phyloP scores from a whole-genome alignment of 805 yeast genomes.

The Candida stauntonica region DNA sequence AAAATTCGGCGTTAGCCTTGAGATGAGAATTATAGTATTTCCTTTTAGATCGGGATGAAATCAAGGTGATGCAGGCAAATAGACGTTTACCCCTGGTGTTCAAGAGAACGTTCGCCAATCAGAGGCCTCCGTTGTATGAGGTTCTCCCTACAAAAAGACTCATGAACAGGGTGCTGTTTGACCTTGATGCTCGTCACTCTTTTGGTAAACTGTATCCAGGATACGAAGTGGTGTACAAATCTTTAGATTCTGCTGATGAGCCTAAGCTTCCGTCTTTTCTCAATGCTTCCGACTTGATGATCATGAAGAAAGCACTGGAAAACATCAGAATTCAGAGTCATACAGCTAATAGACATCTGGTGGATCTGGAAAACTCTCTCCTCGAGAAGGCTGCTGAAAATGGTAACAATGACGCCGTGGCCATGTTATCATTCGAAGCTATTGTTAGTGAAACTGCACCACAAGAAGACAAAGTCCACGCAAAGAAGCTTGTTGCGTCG shows the following conservation, averaged over 20 bases:
- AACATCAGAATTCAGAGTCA: conserved; percentile 58
- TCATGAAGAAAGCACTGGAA: conserved; percentile 62
- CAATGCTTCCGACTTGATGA: conserved; percentile 55
- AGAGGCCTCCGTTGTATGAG: conserved; percentile 37
- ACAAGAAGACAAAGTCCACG: conserved; percentile 56
- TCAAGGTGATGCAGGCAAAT: background rate
- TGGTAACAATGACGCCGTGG: conserved; percentile 78
- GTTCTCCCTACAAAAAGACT: conserved; percentile 56
- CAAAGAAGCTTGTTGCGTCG: conserved; percentile 53
- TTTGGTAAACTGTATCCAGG: conserved; percentile 51
- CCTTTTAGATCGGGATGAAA: too few relatives aligned
- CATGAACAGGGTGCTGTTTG: conserved; percentile 59
- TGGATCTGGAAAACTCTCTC: conserved; percentile 63
- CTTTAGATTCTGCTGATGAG: conserved; percentile 33
- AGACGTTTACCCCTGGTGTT: background rate
- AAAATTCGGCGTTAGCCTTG: too few relatives aligned
- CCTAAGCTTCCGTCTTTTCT: conserved; percentile 40
- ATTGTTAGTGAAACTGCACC: conserved; percentile 37
- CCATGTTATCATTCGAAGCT: conserved; percentile 67
- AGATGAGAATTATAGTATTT: too few relatives aligned
- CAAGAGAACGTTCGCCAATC: conserved; percentile 16
- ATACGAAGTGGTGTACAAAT: conserved; percentile 45
- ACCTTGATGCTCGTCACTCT: conserved; percentile 55
- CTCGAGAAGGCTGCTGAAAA: conserved; percentile 81
- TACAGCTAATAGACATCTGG: conserved; percentile 49